Evolutionary conservation across 768 basidiomycete genomes (phyloP), one percentile per base, ranked within the genome.

Genomic region (Termitomyces sp.): DNA sequence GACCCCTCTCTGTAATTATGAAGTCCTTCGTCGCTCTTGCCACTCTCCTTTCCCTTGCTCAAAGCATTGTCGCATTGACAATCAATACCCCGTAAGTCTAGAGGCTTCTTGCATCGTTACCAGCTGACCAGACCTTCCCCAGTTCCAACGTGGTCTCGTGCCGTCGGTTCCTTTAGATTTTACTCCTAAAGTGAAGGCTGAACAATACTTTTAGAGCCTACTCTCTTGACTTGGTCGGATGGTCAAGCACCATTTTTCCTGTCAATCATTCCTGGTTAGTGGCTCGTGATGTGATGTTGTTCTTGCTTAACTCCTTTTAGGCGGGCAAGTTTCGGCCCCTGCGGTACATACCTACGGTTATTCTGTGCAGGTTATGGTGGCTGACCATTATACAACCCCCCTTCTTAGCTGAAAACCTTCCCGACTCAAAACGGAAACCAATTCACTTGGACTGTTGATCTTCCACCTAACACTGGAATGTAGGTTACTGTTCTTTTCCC

Each of bases 11-110:
- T 49, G 41, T 63, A 57, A 67, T 62, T 50, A 79, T 78, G 75
- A 76, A 76, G 65, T 74, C 71, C 60, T 68, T 75, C 60, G 63
- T 63, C 60, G 45, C 68, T 52, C 65, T 69, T 45, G 59, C 70
- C 57, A 71, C 75, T 45, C 62, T 79, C 61, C 59, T 72, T 56
- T 73, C 75, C 23, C 41, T 77, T 69, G 59, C 75, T 54, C 68
- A 79, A 63, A 49, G 51, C 73, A 60, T 80, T 61, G 49, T 63
- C 49, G 71, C 69, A 7, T 64, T 86, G 65, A 83, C 77, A n/a
- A 72, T 90, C 65, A 83, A 90, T 69, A 86, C 87, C 1, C 83
- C 87, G 88, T 89, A 25, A 42, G 62, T 63, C 14, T 17, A 4
- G 10, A 10, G 2, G 8, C 11, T 34, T 17, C 10, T 16, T 14